Base-by-base conservation (phyloP, 2,329 filamentous ascomycete species). In the Stachybotrys chlorohalonatus region DNA sequence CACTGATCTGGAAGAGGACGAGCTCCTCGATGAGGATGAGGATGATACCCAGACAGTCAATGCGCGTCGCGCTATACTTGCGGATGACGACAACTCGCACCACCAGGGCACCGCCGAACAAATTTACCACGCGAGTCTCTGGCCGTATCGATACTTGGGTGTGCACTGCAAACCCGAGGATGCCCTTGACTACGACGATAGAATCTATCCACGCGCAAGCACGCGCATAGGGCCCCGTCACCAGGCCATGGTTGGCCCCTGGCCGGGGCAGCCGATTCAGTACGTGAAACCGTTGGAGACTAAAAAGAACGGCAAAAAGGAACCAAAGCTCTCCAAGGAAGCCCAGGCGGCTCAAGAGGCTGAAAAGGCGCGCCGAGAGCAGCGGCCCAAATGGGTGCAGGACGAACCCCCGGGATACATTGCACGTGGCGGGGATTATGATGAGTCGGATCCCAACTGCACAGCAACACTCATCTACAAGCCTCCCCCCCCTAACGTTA, bases 111-210 rank as follows among this genome's bases (percentile, higher is more conserved):
- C 92, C 0, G 83, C 87, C 55, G 91, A 95, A 66, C 93, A 97
- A 68, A 87, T 93, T 55, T 90, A 94, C 56, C 88, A 96, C 62
- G 91, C 93, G 36, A 94, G 90, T 64, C 82, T 96, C 65, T 99
- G 94, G 94, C 92, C 91, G 2, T 97, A 94, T 75, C 84, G 94
- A 57, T 99, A 99, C 69, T 75, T 99, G 7, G 94, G 94, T 45
- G 91, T 96, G 61, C 94, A 99, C 72, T 96, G 92, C 72, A 89
- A 91, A 61, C 88, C 94, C 1, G 92, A 97, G 70, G 94, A 99
- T 73, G 94, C 90, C 0, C 77, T 99, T 32, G 94, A 99, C 68
- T 95, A 96, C 67, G 94, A 99, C 65, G 94, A 99, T 69, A 86
- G 94, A 59, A 97, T 99, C 60, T 97, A 97, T 66, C 94, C 94